Evolutionary conservation across 2,329 filamentous ascomycete species (phyloP).

Genomic region (Madurella mycetomatis): DNA sequence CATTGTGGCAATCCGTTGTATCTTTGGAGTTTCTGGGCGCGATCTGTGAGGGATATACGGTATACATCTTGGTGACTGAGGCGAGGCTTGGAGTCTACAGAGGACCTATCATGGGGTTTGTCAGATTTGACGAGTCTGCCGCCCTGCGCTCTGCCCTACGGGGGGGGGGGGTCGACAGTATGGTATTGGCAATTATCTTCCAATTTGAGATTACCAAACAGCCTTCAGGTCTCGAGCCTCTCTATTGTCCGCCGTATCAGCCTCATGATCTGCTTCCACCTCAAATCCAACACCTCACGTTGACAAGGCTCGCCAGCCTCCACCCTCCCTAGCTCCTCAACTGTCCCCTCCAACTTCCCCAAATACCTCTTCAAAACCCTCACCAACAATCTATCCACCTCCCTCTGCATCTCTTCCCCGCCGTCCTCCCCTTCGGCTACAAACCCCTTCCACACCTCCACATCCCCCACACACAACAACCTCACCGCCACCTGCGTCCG

Average conservation of each 20-base stretch:
- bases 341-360: slow-evolving; percentile 29
- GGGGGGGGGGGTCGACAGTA: not conserved
- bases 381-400: slow-evolving; percentile 37
- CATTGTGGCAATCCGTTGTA: not conserved
- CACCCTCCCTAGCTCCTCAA: slow-evolving; percentile 31
- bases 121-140: too few relatives aligned
- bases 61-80: not conserved
- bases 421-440: slow-evolving; percentile 44
- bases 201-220: not conserved
- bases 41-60: not conserved
- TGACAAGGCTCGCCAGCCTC: slow-evolving; percentile 33
- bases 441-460: slow-evolving; percentile 43
- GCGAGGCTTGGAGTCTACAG: too few relatives aligned
- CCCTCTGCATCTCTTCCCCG: slow-evolving; percentile 38
- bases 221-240: slow-evolving; percentile 24
- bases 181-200: not conserved
- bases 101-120: too few relatives aligned
- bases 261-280: slow-evolving; percentile 41
- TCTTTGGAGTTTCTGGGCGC: not conserved
- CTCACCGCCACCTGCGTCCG: slow-evolving; percentile 52
- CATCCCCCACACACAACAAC: slow-evolving; percentile 30
- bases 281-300: slow-evolving; percentile 34
- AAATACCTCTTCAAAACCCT: slow-evolving; percentile 37
- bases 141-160: too few relatives aligned
- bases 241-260: slow-evolving; percentile 37